Evolutionary conservation across 768 basidiomycete genomes (phyloP), one percentile per base, ranked within the genome.

Genomic region (Boletus sensibilis): DNA sequence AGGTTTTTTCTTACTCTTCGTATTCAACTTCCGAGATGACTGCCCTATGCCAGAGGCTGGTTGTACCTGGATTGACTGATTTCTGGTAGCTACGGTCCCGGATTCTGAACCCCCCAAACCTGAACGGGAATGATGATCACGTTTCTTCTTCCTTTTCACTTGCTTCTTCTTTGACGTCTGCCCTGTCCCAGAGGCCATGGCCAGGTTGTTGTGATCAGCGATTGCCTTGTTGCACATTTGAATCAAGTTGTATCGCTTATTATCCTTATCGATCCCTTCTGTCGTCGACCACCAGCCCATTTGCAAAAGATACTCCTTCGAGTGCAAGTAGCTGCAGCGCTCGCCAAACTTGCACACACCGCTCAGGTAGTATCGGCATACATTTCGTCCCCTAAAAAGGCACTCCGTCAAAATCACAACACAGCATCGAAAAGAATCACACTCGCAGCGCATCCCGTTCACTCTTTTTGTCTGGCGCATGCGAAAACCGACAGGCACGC

Each of bases 401-500:
- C 14, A n/a, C 2, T n/a, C n/a, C 9, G 18, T 62, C 31, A 50
- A 14, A 2, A 37, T 33, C 23, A 44, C 43, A 5, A 18, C 27
- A 25, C 16, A 16, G 25, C 6, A 33, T n/a, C 14, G 13, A 20
- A 20, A 21, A 1, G 13, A 23, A 41, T 11, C 50, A 51, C 13
- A 73, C 82, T 56, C 55, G 84, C 84, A 83, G 66, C 13, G 77
- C 74, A 58, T 86, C 80, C 20, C 82, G 74, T 14, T 82, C 75
- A 56, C 83, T 84, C 65, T 78, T 80, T 40, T 74, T 62, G 57
- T 85, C 82, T 0, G 83, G 82, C 1, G 81, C 79, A 64, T 86
- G 83, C 20, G 77, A 81, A 66, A 73, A 83, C 18, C 55, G 55
- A 60, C 84, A 86, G 2, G 58, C 53, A 9, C 20, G 49, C 0